Evolutionary conservation across 2,329 filamentous ascomycete genomes (phyloP), one percentile per base, ranked within the genome.

Genomic region (Davidsoniella eucalypti): DNA sequence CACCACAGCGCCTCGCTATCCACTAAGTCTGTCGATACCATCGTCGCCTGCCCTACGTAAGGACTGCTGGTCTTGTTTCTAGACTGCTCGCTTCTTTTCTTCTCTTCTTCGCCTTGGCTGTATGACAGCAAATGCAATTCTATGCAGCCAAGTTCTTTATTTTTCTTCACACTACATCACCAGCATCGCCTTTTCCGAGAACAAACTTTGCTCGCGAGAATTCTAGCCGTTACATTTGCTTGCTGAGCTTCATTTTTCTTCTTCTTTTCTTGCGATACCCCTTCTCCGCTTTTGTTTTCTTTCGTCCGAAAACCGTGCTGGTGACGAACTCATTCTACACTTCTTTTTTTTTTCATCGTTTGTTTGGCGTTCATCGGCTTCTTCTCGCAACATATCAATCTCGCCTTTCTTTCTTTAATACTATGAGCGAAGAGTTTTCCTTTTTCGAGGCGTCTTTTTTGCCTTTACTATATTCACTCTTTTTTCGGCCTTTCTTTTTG

Each of bases 401-500:
- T 4, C 21, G 14, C 36, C 43, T 47, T 41, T 18, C 37, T 46
- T 33, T 49, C 16, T 42, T 44, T 44, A 46, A 47, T 45, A 21
- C 42, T 49, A 50, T 47, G 33, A 50, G 52, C 52, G 49, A 44
- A 44, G 52, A 53, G 38, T 54, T 51, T 51, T 44, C 44, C 33
- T 36, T 18, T 47, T 44, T 44, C 23, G 14, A 33, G n/a, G 44
- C 18, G n/a, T 12, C 12, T 25, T 33, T 18, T 33, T 52, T 21
- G 33, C n/a, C 29, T 17, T 21, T 10, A 49, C 38, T 29, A 37
- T 3, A 37, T 50, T 47, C 18, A 26, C n/a, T 48, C 42, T 37
- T 44, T 33, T 51, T 40, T 42, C n/a, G 17, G 16, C 17, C 17
- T 44, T 36, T 40, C 12, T 26, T 43, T 38, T n/a, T 2, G n/a